A percentile compares a stretch with the other conserved stretches of the same genome.
Conservation (phyloP, 2,329 filamentous ascomycete species). For the Alternaria viburni region DNA sequence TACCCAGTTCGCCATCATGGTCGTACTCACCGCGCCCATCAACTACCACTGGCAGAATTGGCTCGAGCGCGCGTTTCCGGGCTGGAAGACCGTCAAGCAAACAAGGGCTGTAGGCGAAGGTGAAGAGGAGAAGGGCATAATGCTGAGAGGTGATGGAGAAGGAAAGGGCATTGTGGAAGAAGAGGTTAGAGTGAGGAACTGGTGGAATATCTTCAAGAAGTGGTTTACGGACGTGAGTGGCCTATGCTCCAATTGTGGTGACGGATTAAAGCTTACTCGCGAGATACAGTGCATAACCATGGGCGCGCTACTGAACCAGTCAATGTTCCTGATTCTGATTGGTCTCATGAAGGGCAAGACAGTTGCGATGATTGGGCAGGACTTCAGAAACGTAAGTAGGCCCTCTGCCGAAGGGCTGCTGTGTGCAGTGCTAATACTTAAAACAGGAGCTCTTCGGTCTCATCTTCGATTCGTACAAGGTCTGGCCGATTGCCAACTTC, state of each 20-base stretch:
- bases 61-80: constrained; percentile 77
- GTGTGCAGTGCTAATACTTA: not conserved
- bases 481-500: constrained; percentile 75
- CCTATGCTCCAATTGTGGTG: not conserved
- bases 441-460: constrained; percentile 40
- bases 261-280: constrained; percentile 10
- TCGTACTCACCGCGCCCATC: constrained; percentile 74
- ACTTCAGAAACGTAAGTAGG: constrained; percentile 47
- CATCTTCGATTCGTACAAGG: constrained; percentile 68
- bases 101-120: constrained; percentile 21
- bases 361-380: constrained; percentile 35
- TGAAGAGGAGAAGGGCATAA: constrained; percentile 39
- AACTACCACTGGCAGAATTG: constrained; percentile 88
- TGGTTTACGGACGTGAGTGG: constrained; percentile 63
- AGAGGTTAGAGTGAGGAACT: constrained; percentile 40
- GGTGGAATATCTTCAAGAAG: constrained; percentile 70
- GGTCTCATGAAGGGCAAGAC: constrained; percentile 56
- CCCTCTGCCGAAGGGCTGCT: constrained; percentile 22
- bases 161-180: constrained; percentile 35
- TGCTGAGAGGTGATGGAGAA: constrained; percentile 35
- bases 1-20: constrained; percentile 61
- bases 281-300: constrained; percentile 60
- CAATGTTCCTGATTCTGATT: constrained; percentile 68
- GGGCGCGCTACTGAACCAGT: constrained; percentile 69
- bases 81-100: constrained; percentile 47